phyloP scores from a whole-genome alignment of 176 grass and related monocot genomes.

The Bromus sterilis region DNA sequence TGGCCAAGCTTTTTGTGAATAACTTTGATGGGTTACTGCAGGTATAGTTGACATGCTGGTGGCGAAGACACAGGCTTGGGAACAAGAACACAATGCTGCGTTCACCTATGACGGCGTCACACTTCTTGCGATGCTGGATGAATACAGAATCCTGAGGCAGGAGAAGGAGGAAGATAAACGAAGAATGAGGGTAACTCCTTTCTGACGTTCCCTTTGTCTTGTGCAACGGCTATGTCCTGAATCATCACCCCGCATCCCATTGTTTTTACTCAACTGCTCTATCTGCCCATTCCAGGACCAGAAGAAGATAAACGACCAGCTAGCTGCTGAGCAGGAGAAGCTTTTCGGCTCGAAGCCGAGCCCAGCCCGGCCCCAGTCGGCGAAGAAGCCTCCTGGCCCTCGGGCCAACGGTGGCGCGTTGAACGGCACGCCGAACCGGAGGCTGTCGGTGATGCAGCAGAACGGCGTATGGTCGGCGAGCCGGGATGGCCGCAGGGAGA shows the following conservation, averaged over 20 bases:
- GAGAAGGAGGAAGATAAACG: conserved; percentile 88
- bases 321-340: conserved; percentile 64
- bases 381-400: conserved; percentile 50
- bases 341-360: conserved; percentile 50
- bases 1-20: background rate
- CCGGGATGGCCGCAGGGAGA: conserved; percentile 66
- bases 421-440: conserved; percentile 36
- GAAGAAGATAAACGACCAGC: conserved; percentile 80
- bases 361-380: conserved; percentile 48
- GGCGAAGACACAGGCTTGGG: conserved; percentile 68
- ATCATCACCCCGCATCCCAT: background rate
- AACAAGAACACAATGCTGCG: conserved; percentile 43
- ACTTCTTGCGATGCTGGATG: conserved; percentile 85
- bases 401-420: conserved; percentile 19
- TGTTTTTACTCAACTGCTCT: background rate
- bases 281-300: conserved; percentile 50
- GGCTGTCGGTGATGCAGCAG: conserved; percentile 52
- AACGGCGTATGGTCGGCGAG: conserved; percentile 37
- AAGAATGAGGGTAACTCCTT: conserved; percentile 46
- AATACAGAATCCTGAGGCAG: conserved; percentile 67
- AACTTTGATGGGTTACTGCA: conserved; percentile 4
- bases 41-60: conserved; percentile 72
- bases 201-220: background rate
- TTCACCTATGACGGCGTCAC: conserved; percentile 76
- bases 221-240: background rate